phyloP scores from a whole-genome alignment of 148 eudicot species.

The Tetragonia tetragonoides region DNA sequence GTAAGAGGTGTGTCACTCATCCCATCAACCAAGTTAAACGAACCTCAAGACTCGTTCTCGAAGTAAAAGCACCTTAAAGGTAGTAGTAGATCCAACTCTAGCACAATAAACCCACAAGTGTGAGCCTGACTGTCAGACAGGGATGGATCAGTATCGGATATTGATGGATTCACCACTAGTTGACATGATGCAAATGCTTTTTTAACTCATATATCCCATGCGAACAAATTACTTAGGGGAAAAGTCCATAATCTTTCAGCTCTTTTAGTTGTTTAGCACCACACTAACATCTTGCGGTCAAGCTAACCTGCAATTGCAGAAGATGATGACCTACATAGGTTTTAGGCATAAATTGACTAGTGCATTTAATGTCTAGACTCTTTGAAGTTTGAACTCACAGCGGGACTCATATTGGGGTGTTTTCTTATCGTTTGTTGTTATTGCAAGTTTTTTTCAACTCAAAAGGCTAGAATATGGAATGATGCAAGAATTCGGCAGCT shows the following conservation, averaged over 20 bases:
- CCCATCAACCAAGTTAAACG: neutral
- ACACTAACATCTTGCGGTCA: too few species aligned
- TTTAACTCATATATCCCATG: too few species aligned
- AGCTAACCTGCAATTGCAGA: too few species aligned
- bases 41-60: neutral
- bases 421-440: too few species aligned
- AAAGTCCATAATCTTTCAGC: too few species aligned
- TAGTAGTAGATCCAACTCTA: neutral
- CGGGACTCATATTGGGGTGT: neutral
- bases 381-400: neutral
- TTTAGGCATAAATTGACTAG: too few species aligned
- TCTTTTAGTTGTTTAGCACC: too few species aligned
- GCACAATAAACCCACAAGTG: neutral
- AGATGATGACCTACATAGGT: too few species aligned
- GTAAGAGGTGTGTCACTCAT: neutral
- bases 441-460: too few species aligned
- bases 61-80: neutral
- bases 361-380: neutral
- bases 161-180: neutral
- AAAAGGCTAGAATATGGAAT: neutral
- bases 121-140: neutral
- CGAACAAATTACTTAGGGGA: too few species aligned
- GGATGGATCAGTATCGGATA: neutral
- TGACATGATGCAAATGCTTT: neutral
- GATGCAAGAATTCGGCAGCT: neutral